A percentile compares a stretch with the other conserved stretches of the same genome.
phyloP scores from a whole-genome alignment of 768 basidiomycete species.

The Auricularia sp. region DNA sequence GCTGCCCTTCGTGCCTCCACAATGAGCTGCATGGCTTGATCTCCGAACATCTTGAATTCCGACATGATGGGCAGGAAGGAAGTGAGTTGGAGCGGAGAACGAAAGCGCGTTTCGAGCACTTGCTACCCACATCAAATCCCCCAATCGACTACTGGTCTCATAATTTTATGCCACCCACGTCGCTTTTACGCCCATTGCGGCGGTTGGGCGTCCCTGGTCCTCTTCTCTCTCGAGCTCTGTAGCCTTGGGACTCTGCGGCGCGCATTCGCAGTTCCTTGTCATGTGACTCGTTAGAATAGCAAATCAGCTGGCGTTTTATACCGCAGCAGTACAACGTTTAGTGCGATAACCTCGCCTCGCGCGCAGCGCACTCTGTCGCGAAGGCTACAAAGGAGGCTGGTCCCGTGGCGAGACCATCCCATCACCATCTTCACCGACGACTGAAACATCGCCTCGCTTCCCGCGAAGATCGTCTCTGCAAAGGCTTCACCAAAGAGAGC shows the following conservation, averaged over 20 bases:
- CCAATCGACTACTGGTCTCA: too few species aligned
- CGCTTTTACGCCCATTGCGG: too few species aligned
- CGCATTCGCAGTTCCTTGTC: too few species aligned
- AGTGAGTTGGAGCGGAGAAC: not conserved
- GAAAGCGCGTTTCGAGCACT: not conserved
- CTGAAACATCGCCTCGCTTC: slow-evolving; percentile 60
- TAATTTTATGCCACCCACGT: too few species aligned
- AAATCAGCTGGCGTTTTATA: slow-evolving; percentile 40
- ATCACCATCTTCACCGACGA: slow-evolving; percentile 66
- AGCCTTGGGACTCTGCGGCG: too few species aligned
- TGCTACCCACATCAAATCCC: too few species aligned
- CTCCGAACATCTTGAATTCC: slow-evolving; percentile 1
- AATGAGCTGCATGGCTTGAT: not conserved
- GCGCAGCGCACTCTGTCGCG: slow-evolving; percentile 74
- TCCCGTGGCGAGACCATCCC: slow-evolving; percentile 77
- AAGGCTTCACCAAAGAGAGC: slow-evolving; percentile 71
- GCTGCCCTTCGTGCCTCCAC: not conserved
- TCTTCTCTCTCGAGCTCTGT: too few species aligned
- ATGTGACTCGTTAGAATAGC: too few species aligned
- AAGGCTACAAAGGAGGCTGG: slow-evolving; percentile 78
- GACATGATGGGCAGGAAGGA: not conserved
- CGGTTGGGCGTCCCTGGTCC: too few species aligned
- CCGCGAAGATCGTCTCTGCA: slow-evolving; percentile 76
- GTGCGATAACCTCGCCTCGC: slow-evolving; percentile 67
- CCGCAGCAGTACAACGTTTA: slow-evolving; percentile 64